Evolutionary conservation across 1,139 yeast species (phyloP), one percentile per base, ranked within the genome.

Genomic region (Debaryomyces coudertii): DNA sequence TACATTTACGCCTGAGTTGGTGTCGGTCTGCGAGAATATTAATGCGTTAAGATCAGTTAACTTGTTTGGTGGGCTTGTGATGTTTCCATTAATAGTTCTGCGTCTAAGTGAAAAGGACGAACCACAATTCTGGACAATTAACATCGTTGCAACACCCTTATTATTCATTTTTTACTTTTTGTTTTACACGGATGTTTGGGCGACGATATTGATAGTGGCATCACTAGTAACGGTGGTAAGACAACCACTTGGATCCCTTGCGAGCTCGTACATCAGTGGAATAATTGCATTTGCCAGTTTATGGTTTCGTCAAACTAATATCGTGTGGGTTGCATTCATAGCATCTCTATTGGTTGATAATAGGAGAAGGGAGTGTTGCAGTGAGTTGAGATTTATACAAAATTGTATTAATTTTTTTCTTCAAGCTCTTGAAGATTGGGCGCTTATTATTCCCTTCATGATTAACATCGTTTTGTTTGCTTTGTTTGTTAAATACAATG

Each of bases 111-210:
- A 14, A 7, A 42, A 59, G 61, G 51, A 64, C 46, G 40, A 42
- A 47, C 61, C 55, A 28, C 79, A 78, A 15, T 76, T 74, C 53
- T 76, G 81, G 76, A 63, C 76, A 0, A 61, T 77, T 0, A 74
- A 80, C 33, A 54, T 88, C 7, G 66, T 77, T 34, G 61, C 82
- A 11, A 81, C 84, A 55, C 98, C 99, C 1, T 69, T 92, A 45
- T 58, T 92, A 46, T 75, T 83, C 35, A 77, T 90, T 7, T 93
- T 84, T 63, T 83, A 86, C 55, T 82, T 83, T 41, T 67, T 93
- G 40, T 95, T 83, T 65, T 95, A 93, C 66, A 93, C 99, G 0
- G 99, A 93, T 63, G 85, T 90, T 1, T 90, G 97, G 97, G 82
- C 97, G 0, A 80, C 95, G 0, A 76, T 87, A 0, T 68, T 89